Evolutionary conservation across 2,329 filamentous ascomycete genomes (phyloP).

Genomic region (Trichoderma simmonsii): DNA sequence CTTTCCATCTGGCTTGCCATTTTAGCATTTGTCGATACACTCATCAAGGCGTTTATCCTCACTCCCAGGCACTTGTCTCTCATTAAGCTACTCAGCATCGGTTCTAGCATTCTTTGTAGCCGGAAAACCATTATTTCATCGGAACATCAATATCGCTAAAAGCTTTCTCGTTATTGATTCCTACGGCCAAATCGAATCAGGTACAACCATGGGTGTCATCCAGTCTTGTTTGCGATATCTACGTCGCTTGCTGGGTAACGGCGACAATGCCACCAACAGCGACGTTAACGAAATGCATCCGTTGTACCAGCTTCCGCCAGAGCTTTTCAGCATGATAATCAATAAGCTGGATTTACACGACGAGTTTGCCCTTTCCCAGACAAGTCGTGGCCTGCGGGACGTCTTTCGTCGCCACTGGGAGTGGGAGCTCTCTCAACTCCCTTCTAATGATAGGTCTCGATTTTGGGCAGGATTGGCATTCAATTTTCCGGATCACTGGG

Average conservation of each 20-base stretch:
- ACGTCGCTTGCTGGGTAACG: neutral
- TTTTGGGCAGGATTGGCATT: neutral
- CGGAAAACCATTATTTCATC: neutral
- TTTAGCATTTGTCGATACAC: neutral
- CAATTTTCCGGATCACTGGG: neutral
- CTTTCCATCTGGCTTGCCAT: neutral
- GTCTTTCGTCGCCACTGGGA: neutral
- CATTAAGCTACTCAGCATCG: neutral
- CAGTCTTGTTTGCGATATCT: neutral
- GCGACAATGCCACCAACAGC: neutral
- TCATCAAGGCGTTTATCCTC: neutral
- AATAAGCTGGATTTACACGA: neutral
- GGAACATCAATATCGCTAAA: neutral
- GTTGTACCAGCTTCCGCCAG: neutral
- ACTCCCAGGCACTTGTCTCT: neutral
- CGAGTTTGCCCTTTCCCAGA: neutral
- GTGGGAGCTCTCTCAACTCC: neutral
- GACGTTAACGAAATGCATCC: neutral
- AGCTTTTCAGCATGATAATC: neutral
- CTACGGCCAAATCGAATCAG: neutral
- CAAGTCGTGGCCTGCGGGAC: neutral
- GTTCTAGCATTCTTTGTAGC: neutral
- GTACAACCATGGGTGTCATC: neutral
- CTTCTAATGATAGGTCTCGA: neutral
- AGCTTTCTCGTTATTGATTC: neutral